Evolutionary conservation across 768 basidiomycete genomes (phyloP).

Genomic region (Xanthoconium purpureum): DNA sequence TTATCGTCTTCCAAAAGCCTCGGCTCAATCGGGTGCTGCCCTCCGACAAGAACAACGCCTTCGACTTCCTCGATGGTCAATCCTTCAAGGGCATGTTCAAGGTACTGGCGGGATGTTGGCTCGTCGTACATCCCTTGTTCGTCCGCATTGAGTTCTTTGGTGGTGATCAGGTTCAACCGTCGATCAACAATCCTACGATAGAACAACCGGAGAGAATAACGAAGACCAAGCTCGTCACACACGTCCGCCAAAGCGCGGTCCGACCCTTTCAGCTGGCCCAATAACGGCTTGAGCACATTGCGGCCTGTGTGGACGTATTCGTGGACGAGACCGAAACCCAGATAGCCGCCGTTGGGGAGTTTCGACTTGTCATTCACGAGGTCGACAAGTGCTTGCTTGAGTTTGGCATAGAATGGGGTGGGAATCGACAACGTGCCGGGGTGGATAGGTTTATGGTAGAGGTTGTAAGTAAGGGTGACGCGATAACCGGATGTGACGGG

Average conservation of each 20-base stretch:
- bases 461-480: conserved; percentile 45
- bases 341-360: conserved; percentile 10
- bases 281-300: not conserved
- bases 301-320: conserved; percentile 6
- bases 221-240: conserved; percentile 4
- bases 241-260: conserved; percentile 7
- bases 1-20: not conserved
- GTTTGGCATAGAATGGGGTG: not conserved
- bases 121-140: not conserved
- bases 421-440: not conserved
- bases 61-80: conserved; percentile 4
- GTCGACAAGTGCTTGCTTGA: not conserved
- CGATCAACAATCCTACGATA: not conserved
- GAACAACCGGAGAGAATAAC: conserved; percentile 2
- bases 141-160: too few relatives aligned
- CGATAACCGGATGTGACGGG: conserved; percentile 41
- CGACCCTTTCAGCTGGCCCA: conserved; percentile 12
- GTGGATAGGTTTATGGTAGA: conserved; percentile 10
- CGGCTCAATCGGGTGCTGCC: not conserved
- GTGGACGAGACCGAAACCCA: conserved; percentile 15
- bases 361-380: not conserved
- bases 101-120: rapidly evolving
- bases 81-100: not conserved
- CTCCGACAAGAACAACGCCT: conserved; percentile 1
- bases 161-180: too few relatives aligned